Conservation (phyloP, 164 flowering plant species). For the Stephania yunnanensis region DNA sequence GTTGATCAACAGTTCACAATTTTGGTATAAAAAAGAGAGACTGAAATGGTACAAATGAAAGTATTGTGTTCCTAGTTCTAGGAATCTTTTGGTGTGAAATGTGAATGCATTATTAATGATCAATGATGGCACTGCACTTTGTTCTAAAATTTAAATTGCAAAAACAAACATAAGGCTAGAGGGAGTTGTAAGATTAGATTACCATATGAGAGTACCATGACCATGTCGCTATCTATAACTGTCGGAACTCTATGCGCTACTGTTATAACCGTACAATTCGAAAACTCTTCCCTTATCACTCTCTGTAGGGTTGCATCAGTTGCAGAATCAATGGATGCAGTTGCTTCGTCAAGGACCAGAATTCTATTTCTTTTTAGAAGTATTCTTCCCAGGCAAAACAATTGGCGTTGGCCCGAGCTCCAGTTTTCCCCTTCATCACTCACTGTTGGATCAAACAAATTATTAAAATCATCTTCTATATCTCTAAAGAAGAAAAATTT, state of each 20-base stretch:
- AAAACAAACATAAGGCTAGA: not conserved
- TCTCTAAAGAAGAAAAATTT: no score
- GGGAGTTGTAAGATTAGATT: slow-evolving; percentile 4
- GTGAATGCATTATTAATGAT: no score
- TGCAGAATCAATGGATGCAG: slow-evolving; percentile 81
- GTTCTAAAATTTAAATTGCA: no score
- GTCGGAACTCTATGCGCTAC: slow-evolving; percentile 91
- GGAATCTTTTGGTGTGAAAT: no score
- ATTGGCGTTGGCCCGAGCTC: slow-evolving; percentile 84
- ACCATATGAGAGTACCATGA: slow-evolving; percentile 89
- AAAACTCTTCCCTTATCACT: slow-evolving; percentile 66
- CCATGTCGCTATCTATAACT: slow-evolving; percentile 80
- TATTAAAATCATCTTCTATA: not conserved
- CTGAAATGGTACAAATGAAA: not conserved
- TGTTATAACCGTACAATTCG: slow-evolving; percentile 60
- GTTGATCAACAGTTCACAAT: not conserved
- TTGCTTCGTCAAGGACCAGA: slow-evolving; percentile 84
- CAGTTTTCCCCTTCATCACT: slow-evolving; percentile 84
- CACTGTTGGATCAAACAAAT: slow-evolving; percentile 35
- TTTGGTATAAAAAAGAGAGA: not conserved
- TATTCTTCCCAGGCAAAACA: slow-evolving; percentile 80
- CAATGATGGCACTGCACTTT: no score
- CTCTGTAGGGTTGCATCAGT: slow-evolving; percentile 70
- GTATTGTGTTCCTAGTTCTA: no score
- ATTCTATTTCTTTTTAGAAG: slow-evolving; percentile 61